Evolutionary conservation across 148 eudicot species (phyloP), one percentile per base, ranked within the genome.

Genomic region (Simmondsia chinensis): DNA sequence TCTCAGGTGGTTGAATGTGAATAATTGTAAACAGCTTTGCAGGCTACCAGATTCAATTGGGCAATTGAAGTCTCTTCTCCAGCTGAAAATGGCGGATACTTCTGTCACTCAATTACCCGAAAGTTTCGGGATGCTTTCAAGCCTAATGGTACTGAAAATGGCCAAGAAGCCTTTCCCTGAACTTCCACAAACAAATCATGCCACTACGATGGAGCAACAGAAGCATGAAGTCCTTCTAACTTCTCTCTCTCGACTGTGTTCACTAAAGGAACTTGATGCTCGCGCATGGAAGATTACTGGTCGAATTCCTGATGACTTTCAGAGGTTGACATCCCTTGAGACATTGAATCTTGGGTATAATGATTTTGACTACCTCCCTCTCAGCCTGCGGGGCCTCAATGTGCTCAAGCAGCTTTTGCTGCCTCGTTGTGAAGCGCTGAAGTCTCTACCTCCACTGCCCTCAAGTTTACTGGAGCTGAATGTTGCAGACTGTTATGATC

Each of bases 381-480:
- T 68, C 13, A 52, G 70, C 36, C 30, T 80, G 45, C 57, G 59
- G 56, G 68, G 69, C 38, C 71, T 80, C 5, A 53, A 35, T 15
- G 39, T 48, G 32, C 64, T 80, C 5, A 44, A 59, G 56, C 48
- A 57, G 64, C 74, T 80, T 21, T 9, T 29, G 9, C 36, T 80
- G 20, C 23, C 65, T 3, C 66, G 71, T 24, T 80, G 88, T 57
- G 43, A 61, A 58, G 4, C 55, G 43, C 73, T 80, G 17, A 64
- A 39, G 47, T 17, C 25, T 47, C 58, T 80, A 11, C 88, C 88
- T 56, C 59, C 49, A 30, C 75, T 80, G 21, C 88, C 83, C 32
- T 70, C 73, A 9, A 67, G 66, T 43, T 68, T 76, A 61, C 43
- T 50, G 49, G 63, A 67, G 57, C 34, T 76, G 36, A 57, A 68